Conservation (phyloP, 352 stramenopile genomes). For the Globisporangium heterothallicum region DNA sequence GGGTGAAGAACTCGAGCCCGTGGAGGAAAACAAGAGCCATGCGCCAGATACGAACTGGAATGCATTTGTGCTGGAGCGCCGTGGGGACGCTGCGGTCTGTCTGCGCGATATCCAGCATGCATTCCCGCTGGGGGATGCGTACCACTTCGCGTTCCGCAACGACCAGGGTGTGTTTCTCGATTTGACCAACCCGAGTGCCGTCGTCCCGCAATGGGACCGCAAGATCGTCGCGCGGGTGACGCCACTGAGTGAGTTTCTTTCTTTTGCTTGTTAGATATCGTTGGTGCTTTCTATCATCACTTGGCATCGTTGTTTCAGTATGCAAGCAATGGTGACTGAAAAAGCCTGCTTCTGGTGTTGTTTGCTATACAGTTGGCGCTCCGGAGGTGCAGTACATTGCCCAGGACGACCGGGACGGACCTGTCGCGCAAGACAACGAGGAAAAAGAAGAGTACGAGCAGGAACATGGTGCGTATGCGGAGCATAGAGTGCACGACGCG, state of each 20-base stretch:
- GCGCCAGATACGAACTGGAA: constrained; percentile 63
- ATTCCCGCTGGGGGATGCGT: constrained; percentile 63
- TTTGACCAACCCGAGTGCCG: constrained; percentile 58
- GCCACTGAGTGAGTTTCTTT: constrained; percentile 28
- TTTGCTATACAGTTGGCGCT: constrained; percentile 23
- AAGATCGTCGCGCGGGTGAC: constrained; percentile 72
- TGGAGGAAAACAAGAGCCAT: constrained; percentile 38
- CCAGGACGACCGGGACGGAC: neutral
- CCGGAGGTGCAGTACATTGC: constrained; percentile 37
- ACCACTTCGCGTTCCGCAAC: constrained; percentile 77
- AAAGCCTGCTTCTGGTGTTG: no score
- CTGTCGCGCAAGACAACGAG: neutral
- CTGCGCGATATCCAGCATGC: constrained; percentile 59
- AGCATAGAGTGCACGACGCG: constrained; percentile 11
- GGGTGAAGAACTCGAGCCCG: constrained; percentile 47
- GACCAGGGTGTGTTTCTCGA: constrained; percentile 62
- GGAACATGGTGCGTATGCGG: neutral
- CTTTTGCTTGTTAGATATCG: neutral
- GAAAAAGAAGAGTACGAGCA: neutral
- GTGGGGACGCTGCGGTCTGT: constrained; percentile 19
- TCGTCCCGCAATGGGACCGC: constrained; percentile 54
- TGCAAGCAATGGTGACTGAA: no score
- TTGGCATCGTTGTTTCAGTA: neutral
- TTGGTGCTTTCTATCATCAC: neutral
- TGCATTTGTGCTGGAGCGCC: constrained; percentile 44